phyloP scores from a whole-genome alignment of 441 rosid genomes.

The Kokia cookei region DNA sequence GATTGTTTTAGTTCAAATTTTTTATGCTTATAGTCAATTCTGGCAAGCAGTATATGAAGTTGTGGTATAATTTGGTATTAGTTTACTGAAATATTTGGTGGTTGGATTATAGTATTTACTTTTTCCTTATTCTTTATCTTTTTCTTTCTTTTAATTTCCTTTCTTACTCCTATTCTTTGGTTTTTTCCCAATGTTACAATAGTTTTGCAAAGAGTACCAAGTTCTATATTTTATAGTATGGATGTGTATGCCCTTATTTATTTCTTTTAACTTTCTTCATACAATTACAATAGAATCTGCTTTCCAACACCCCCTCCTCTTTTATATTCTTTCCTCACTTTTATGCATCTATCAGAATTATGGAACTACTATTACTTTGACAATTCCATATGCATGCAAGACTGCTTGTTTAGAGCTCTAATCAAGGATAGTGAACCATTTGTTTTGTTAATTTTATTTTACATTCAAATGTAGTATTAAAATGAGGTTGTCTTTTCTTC shows the following conservation, averaged over 20 bases:
- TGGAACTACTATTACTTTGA: background rate
- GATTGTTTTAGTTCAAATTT: background rate
- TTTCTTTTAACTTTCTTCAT: background rate
- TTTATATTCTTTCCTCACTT: background rate
- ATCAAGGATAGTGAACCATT: background rate
- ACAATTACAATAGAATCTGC: background rate
- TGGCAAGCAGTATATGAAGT: background rate
- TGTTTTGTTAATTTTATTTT: background rate
- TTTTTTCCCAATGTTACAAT: background rate
- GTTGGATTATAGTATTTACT: background rate
- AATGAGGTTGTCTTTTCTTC: constrained; percentile 3
- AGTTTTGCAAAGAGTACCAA: background rate
- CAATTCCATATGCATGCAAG: background rate
- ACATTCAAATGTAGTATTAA: background rate
- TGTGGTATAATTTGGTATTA: background rate
- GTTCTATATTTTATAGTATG: background rate
- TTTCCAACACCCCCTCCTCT: background rate
- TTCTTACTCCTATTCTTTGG: background rate
- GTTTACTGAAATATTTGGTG: background rate
- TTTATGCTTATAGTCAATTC: background rate
- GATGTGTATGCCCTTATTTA: background rate
- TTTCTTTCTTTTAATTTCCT: background rate
- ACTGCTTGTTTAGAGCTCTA: background rate
- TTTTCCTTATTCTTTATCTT: background rate
- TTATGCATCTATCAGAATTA: background rate